These are phyloP conservation scores for Candida berthetii DNA, from an alignment of 805 yeast genomes.

Conservation along the genomic window DNA sequence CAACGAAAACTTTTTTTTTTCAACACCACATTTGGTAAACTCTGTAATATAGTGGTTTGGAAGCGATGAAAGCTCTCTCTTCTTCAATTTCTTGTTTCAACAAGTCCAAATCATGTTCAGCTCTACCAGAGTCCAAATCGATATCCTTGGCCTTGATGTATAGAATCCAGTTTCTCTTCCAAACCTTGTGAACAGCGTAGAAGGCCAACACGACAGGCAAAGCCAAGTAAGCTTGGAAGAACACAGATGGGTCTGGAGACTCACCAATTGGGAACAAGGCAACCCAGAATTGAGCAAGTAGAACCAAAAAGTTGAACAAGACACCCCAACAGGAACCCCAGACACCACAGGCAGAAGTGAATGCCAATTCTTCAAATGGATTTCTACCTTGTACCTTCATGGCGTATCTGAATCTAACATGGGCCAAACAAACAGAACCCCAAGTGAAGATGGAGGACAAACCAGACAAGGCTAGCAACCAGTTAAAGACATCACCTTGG, in stretches of 20 bases:
- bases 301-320: conserved; percentile 48
- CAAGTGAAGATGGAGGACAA: conserved; percentile 74
- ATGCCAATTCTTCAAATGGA: conserved; percentile 58
- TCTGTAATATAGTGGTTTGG: conserved; percentile 41
- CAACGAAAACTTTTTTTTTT: conserved; percentile 6
- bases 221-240: conserved; percentile 35
- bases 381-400: conserved; percentile 55
- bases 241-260: conserved; percentile 20
- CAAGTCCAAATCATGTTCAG: conserved; percentile 51
- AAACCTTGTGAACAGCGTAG: conserved; percentile 34
- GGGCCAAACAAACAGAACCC: conserved; percentile 68
- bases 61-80: conserved; percentile 43
- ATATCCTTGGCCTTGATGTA: conserved; percentile 40
- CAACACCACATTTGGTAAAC: conserved; percentile 48
- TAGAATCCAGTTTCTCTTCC: conserved; percentile 32
- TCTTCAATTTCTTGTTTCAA: conserved; percentile 52
- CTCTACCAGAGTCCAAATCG: conserved; percentile 60
- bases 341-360: conserved; percentile 63
- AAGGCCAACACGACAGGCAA: conserved; percentile 31
- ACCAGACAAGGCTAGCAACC: conserved; percentile 77
- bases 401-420: conserved; percentile 61
- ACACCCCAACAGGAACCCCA: conserved; percentile 63
- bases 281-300: conserved; percentile 77
- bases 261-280: conserved; percentile 39
- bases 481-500: conserved; percentile 55